A percentile compares a stretch with the other conserved stretches of the same genome.
phyloP scores from a whole-genome alignment of 129 eudicot species.

The Solidago caesia region DNA sequence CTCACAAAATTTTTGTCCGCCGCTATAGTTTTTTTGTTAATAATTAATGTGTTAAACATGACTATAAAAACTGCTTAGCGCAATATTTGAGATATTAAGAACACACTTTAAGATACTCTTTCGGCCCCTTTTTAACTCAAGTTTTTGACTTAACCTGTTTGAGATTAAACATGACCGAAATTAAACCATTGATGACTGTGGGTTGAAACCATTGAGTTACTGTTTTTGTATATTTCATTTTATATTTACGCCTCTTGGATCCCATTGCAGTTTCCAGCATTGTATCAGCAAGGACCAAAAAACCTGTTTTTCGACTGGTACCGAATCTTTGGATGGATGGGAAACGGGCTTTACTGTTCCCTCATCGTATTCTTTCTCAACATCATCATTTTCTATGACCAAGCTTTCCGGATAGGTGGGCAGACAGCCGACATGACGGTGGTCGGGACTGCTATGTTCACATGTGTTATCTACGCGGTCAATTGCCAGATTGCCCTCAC shows the following conservation, averaged over 20 bases:
- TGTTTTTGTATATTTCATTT: not conserved
- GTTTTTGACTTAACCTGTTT: not conserved
- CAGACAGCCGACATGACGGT: slow-evolving; percentile 91
- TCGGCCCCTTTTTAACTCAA: no score
- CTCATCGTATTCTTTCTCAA: slow-evolving; percentile 74
- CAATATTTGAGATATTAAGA: no score
- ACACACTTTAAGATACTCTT: no score
- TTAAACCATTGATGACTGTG: not conserved
- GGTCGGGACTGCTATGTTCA: slow-evolving; percentile 92
- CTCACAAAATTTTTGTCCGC: no score
- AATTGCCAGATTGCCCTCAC: slow-evolving; percentile 89
- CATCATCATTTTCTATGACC: slow-evolving; percentile 78
- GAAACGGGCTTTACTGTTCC: slow-evolving; percentile 84
- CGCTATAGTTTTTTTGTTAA: no score
- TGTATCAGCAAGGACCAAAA: slow-evolving; percentile 94
- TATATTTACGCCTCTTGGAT: not conserved
- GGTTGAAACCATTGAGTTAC: no score
- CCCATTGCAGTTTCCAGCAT: slow-evolving; percentile 86
- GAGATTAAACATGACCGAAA: not conserved
- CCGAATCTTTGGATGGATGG: slow-evolving; percentile 93
- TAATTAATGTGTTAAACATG: no score
- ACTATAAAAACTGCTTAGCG: no score
- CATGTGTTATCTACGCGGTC: slow-evolving; percentile 77
- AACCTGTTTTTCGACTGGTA: slow-evolving; percentile 92
- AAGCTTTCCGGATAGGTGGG: slow-evolving; percentile 75